These are phyloP conservation scores for Didymella sp. DNA, from an alignment of 2,329 filamentous ascomycete species.

Conservation along the genomic window DNA sequence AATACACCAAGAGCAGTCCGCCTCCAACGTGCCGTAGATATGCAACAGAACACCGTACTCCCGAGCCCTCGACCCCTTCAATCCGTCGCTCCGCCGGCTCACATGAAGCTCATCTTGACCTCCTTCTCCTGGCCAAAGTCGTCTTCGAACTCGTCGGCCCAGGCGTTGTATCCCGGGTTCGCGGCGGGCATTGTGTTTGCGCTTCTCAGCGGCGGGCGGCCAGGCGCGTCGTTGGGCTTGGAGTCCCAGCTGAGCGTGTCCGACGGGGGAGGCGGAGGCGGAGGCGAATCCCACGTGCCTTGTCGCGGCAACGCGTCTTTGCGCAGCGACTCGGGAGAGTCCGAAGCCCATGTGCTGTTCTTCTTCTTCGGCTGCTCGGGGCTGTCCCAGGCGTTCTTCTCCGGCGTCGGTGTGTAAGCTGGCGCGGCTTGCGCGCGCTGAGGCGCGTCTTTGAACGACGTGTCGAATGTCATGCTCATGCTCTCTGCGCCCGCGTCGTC, in stretches of 20 bases:
- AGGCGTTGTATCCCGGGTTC: constrained; percentile 53
- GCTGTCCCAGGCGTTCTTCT: not conserved
- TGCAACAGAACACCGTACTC: not conserved
- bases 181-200: constrained; percentile 36
- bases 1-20: not conserved
- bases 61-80: not conserved
- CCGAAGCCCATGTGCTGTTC: not conserved
- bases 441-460: constrained; percentile 41
- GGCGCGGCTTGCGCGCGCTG: not conserved
- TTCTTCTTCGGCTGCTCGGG: not conserved
- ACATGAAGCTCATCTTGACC: constrained; percentile 58
- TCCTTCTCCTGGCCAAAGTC: constrained; percentile 57
- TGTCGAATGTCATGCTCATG: constrained; percentile 56
- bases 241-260: constrained; percentile 3
- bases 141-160: constrained; percentile 56
- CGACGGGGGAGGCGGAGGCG: not conserved
- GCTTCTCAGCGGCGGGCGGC: constrained; percentile 40
- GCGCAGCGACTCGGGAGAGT: not conserved
- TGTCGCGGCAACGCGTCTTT: not conserved
- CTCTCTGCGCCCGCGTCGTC: constrained; percentile 35
- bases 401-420: not conserved
- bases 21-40: not conserved
- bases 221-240: constrained; percentile 26
- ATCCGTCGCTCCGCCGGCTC: not conserved
- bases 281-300: constrained; percentile 3